phyloP scores from a whole-genome alignment of 371 early-diverging fungal species.

The Mucor ambiguus region DNA sequence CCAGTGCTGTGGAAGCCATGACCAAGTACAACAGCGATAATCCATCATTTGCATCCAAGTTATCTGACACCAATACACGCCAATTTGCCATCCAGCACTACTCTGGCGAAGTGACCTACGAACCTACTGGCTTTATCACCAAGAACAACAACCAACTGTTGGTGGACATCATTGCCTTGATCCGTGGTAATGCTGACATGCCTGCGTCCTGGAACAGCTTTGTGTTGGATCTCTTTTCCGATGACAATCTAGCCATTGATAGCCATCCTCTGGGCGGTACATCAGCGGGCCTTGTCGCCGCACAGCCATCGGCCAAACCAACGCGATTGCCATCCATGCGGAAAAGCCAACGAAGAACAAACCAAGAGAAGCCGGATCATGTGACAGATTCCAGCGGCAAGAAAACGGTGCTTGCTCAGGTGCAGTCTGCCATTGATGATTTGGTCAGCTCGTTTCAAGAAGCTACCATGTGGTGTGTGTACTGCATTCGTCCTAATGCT shows the following conservation, averaged over 20 bases:
- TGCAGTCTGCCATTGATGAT: constrained; percentile 71
- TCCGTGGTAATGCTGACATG: constrained; percentile 50
- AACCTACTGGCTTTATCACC: constrained; percentile 66
- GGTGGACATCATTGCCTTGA: constrained; percentile 77
- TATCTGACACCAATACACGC: constrained; percentile 34
- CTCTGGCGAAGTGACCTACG: constrained; percentile 70
- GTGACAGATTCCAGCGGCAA: not conserved
- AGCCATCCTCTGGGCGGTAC: constrained; percentile 48
- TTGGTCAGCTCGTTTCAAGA: constrained; percentile 76
- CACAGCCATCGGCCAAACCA: constrained; percentile 56
- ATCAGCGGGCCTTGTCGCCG: constrained; percentile 41
- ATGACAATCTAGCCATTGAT: constrained; percentile 48
- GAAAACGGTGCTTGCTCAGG: constrained; percentile 48
- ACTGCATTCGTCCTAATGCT: constrained; percentile 75
- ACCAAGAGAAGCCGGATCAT: not conserved
- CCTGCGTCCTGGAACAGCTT: constrained; percentile 49
- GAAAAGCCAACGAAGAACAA: constrained; percentile 14
- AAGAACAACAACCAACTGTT: constrained; percentile 66
- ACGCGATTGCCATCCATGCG: constrained; percentile 21
- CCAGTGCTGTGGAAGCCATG: constrained; percentile 31
- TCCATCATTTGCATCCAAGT: constrained; percentile 10
- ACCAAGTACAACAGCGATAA: constrained; percentile 25
- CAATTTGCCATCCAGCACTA: constrained; percentile 78
- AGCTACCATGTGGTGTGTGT: constrained; percentile 81
- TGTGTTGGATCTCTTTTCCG: constrained; percentile 22